Percentiles rank a stretch among this genome's conserved stretches.
Evolutionary conservation across 805 yeast species (phyloP).

Genomic region (Kluyveromyces aestuarii): DNA sequence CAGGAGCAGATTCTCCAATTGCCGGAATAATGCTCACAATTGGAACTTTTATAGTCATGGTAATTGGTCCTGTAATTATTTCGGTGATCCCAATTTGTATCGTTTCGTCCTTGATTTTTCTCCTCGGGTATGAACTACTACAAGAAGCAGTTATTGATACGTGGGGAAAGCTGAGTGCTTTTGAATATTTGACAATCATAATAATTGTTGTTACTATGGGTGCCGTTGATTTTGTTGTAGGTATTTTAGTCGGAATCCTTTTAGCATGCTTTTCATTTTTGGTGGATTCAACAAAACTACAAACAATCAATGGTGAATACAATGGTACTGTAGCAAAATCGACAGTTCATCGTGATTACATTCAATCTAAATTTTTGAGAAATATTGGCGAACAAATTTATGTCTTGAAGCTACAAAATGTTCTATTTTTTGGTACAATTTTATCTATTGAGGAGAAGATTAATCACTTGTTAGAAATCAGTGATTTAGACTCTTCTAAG

Average conservation of each 20-base stretch:
- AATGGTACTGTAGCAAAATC: slow-evolving; percentile 87
- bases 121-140: slow-evolving; percentile 83
- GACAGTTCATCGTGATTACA: slow-evolving; percentile 84
- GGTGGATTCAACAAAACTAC: slow-evolving; percentile 79
- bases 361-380: slow-evolving; percentile 74
- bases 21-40: slow-evolving; percentile 86
- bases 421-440: slow-evolving; percentile 90
- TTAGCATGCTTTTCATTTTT: slow-evolving; percentile 92
- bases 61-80: slow-evolving; percentile 84
- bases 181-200: slow-evolving; percentile 78
- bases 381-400: slow-evolving; percentile 88
- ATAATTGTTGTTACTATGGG: slow-evolving; percentile 94
- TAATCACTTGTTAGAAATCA: slow-evolving; percentile 53
- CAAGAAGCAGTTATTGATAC: slow-evolving; percentile 85
- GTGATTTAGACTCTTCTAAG: slow-evolving; percentile 25
- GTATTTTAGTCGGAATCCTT: slow-evolving; percentile 82
- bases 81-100: slow-evolving; percentile 94
- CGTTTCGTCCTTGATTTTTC: slow-evolving; percentile 84
- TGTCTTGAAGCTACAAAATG: slow-evolving; percentile 78
- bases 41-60: slow-evolving; percentile 74
- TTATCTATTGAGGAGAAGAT: slow-evolving; percentile 80
- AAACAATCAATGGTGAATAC: slow-evolving; percentile 72
- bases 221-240: slow-evolving; percentile 86
- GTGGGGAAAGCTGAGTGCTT: slow-evolving; percentile 57
- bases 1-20: slow-evolving; percentile 84